Conservation (phyloP, 352 stramenopile genomes). For the Thalassiosira livingstoniorum region DNA sequence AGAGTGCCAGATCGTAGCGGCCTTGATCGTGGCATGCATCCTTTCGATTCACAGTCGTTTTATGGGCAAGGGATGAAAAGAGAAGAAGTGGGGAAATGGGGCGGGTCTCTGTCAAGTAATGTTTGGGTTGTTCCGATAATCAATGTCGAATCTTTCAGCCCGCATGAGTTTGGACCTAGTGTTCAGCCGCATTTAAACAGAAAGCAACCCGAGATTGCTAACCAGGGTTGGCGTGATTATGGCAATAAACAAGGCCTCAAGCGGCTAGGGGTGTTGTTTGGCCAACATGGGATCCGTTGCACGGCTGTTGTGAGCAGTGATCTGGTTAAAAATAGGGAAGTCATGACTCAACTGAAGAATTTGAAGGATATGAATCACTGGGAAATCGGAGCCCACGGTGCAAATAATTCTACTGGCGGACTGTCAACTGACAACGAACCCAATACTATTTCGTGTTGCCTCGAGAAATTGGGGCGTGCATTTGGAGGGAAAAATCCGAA, state of each 20-base stretch:
- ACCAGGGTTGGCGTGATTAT: slow-evolving; percentile 51
- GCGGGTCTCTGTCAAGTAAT: slow-evolving; percentile 3
- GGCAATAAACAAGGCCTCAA: slow-evolving; percentile 43
- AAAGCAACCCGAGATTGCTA: slow-evolving; percentile 44
- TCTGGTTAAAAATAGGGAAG: slow-evolving; percentile 19
- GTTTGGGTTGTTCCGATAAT: slow-evolving; percentile 51
- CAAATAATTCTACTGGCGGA: slow-evolving; percentile 34
- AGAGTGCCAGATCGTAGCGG: neutral
- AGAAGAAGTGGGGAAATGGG: slow-evolving; percentile 40
- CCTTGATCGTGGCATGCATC: neutral
- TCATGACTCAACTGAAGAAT: slow-evolving; percentile 35
- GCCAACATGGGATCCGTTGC: slow-evolving; percentile 38
- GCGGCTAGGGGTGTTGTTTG: slow-evolving; percentile 38
- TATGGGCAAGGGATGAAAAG: slow-evolving; percentile 38
- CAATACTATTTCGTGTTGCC: slow-evolving; percentile 18
- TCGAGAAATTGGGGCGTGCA: slow-evolving; percentile 9
- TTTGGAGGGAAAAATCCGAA: slow-evolving; percentile 24
- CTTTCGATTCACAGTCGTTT: neutral
- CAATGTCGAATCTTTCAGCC: slow-evolving; percentile 46
- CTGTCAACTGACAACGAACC: slow-evolving; percentile 23
- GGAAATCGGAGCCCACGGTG: slow-evolving; percentile 51
- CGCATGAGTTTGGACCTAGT: slow-evolving; percentile 37
- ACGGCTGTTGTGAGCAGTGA: slow-evolving; percentile 57
- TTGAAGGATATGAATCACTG: slow-evolving; percentile 24
- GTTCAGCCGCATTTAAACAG: slow-evolving; percentile 48